These are phyloP conservation scores for Pugionium cornutum DNA, from an alignment of 345 rosid genomes.

Conservation along the genomic window DNA sequence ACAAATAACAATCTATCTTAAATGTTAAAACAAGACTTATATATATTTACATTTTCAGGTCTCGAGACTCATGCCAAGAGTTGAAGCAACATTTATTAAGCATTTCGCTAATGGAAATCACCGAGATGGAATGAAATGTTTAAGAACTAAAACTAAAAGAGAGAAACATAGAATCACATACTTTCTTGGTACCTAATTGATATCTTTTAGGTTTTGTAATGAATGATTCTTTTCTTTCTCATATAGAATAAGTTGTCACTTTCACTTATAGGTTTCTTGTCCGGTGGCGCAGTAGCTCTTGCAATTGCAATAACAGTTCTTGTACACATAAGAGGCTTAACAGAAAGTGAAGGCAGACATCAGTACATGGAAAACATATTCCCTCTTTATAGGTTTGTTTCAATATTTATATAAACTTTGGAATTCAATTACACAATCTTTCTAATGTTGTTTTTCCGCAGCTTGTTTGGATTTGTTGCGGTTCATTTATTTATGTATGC, in stretches of 20 bases:
- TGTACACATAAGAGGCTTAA: constrained; percentile 55
- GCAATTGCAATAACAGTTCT: constrained; percentile 49
- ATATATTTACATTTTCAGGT: constrained; percentile 43
- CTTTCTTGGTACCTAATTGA: constrained; percentile 50
- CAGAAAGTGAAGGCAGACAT: constrained; percentile 47
- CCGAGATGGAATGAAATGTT: constrained; percentile 57
- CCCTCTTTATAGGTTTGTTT: constrained; percentile 65
- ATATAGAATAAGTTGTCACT: constrained; percentile 16
- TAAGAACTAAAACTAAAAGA: constrained; percentile 58
- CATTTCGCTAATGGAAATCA: constrained; percentile 80
- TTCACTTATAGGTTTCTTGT: constrained; percentile 53
- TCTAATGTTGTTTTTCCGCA: constrained; percentile 33
- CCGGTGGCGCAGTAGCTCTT: constrained; percentile 69
- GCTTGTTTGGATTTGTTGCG: constrained; percentile 65
- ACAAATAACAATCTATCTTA: background rate
- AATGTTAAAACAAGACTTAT: background rate
- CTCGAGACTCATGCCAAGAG: constrained; percentile 60
- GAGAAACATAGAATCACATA: constrained; percentile 72
- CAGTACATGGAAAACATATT: constrained; percentile 74
- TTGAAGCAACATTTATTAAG: constrained; percentile 63
- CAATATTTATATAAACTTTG: background rate
- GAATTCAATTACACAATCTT: background rate
- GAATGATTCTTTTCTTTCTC: background rate
- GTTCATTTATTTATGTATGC: constrained; percentile 70
- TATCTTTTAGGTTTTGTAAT: background rate